Base-by-base conservation (phyloP, 1,284 basidiomycete species). In the Papiliotrema nemorosa region DNA sequence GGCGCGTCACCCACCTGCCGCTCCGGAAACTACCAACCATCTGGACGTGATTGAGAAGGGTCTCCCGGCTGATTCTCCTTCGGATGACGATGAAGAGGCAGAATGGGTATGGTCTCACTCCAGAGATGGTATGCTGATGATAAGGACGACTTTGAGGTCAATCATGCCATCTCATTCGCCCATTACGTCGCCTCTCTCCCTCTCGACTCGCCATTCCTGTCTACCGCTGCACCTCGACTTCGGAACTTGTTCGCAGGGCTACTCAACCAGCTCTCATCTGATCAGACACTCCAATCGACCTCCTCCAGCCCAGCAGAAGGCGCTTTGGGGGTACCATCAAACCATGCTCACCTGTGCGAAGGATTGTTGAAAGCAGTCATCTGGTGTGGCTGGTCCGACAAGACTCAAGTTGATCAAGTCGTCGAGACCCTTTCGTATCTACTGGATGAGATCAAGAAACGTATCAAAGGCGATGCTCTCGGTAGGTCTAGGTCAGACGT, bases 111-210 rank as follows among this genome's bases (percentile, higher is more conserved):
- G 35, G n/a, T 16, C 35, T 5, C 14, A 16, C 5, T 5, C 35
- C 5, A 36, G 5, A 6, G 4, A 44, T n/a, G 43, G 33, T 14
- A 9, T 6, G 6, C 12, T 16, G 26, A 26, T 26, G 13, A 29
- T 5, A 18, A 49, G 48, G 41, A 51, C 47, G 66, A 70, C 39
- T 67, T 65, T 39, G 66, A 71, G 47, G 54, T 69, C 53, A 72
- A 74, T 56, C 67, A 70, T 49, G 69, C 66, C 22, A 67, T 73
- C 57, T 71, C 71, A 5, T 74, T 66, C 41, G 65, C 70, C 10
- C 67, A 67, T 53, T 74, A 74, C 45, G 66, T 71, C 21, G 57
- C 65, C 10, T 68, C 66, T 9, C 60, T 72, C 3, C 58, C 65
- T 3, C 25, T 53, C 12, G 40, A 47, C 5, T 63, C 67, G 16